Evolutionary conservation across 805 yeast species (phyloP), one percentile per base, ranked within the genome.

Genomic region (Wickerhamomyces sydowiorum): DNA sequence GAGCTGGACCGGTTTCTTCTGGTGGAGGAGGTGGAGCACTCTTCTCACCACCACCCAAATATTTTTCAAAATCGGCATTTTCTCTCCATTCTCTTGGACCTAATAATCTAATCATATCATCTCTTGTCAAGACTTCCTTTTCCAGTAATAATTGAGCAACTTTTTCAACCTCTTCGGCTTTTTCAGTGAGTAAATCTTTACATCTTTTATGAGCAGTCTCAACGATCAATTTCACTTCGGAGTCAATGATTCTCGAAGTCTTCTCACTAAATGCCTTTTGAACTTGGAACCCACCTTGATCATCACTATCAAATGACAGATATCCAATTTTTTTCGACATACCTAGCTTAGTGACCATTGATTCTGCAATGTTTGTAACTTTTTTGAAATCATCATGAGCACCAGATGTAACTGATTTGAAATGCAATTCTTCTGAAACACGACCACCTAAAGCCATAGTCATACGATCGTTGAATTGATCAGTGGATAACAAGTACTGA

Each of bases 361-460:
- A 78, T 37, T 82, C 85, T 1, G 98, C 98, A 77, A 93, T 87
- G 44, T 80, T 80, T 0, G 98, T 91, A 19, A 93, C 96, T 62
- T 93, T 93, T 61, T 91, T 87, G 71, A 93, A 90, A 63, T 93
- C 99, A 58, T 93, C 96, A 19, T 89, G 80, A 0, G 96, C 99
- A 44, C 99, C 99, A 42, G 95, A 81, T 7, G 98, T 90, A 9
- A 93, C 95, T n/a, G 90, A 79, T 17, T 78, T 74, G 59, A 93
- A 93, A 60, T 91, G 89, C 38, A 93, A 65, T 65, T 95, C 99
- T 65, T 93, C 99, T 30, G 95, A 80, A 17, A 93, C 97, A 54
- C 99, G 77, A 17, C 99, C 99, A 32, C 98, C 99, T 37, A 93
- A 72, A 0, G 97, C 85, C 98, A 93, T 95, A 22, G 89, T 80